phyloP scores from a whole-genome alignment of 2,329 filamentous ascomycete genomes.

The Tolypocladium nubicola region DNA sequence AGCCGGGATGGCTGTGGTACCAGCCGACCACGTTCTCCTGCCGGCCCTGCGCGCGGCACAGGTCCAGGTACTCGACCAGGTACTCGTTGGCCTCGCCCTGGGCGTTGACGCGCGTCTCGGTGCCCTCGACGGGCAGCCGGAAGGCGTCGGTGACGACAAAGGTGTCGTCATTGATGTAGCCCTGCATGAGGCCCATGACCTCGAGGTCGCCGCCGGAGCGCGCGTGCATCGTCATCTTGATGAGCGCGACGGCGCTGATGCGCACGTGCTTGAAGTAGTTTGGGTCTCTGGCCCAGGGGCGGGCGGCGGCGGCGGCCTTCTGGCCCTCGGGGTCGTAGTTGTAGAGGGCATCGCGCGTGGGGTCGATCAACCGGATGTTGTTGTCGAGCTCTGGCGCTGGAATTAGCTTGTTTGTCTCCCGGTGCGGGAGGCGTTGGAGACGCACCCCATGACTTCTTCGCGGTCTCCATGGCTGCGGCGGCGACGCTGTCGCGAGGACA shows the following conservation, averaged over 20 bases:
- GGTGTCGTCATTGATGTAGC: slow-evolving; percentile 74
- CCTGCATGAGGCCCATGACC: slow-evolving; percentile 97
- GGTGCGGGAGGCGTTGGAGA: fast-evolving
- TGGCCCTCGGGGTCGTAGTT: slow-evolving; percentile 62
- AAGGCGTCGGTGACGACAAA: slow-evolving; percentile 94
- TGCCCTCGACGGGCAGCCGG: slow-evolving; percentile 88
- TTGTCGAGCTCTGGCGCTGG: slow-evolving; percentile 68
- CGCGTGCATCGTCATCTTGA: slow-evolving; percentile 99
- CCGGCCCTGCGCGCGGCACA: slow-evolving; percentile 64
- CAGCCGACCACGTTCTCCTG: slow-evolving; percentile 92
- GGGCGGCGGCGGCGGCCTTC: slow-evolving; percentile 50
- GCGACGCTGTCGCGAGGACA: background rate
- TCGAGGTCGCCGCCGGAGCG: slow-evolving; percentile 88
- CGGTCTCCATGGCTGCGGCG: slow-evolving; percentile 11
- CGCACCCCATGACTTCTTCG: slow-evolving; percentile 20
- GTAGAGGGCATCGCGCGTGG: slow-evolving; percentile 84
- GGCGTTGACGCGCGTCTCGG: slow-evolving; percentile 96
- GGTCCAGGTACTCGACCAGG: slow-evolving; percentile 74
- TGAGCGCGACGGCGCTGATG: slow-evolving; percentile 83
- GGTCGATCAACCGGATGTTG: slow-evolving; percentile 71
- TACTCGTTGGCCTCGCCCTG: slow-evolving; percentile 96
- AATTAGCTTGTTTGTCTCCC: background rate
- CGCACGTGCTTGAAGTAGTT: slow-evolving; percentile 89
- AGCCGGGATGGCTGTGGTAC: slow-evolving; percentile 97
- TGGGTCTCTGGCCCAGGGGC: slow-evolving; percentile 69